These are phyloP conservation scores for Adansonia gregorii DNA, from an alignment of 441 rosid genomes.

Conservation along the genomic window DNA sequence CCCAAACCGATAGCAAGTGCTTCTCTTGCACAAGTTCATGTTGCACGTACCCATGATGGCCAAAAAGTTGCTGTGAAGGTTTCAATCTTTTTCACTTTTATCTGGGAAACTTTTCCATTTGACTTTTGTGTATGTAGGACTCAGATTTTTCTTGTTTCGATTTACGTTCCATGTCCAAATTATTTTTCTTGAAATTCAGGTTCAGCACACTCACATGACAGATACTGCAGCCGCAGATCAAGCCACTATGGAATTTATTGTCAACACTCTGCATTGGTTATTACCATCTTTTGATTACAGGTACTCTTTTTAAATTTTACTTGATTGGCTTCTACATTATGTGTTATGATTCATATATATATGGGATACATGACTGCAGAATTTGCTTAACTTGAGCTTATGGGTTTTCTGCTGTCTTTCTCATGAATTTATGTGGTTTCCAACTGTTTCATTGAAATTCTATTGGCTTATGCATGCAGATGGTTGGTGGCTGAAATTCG, in stretches of 20 bases:
- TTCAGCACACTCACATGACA: conserved; percentile 90
- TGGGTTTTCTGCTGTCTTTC: not conserved
- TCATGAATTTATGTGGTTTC: not conserved
- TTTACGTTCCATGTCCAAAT: conserved; percentile 29
- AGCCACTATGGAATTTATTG: conserved; percentile 76
- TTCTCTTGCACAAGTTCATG: conserved; percentile 99
- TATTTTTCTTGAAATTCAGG: conserved; percentile 52
- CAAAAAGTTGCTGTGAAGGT: conserved; percentile 96
- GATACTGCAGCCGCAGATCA: conserved; percentile 92
- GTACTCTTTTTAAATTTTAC: conserved; percentile 35
- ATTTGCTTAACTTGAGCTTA: not conserved
- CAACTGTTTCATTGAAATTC: conserved; percentile 33
- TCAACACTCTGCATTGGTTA: conserved; percentile 72
- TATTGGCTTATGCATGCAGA: conserved; percentile 50
- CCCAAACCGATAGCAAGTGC: conserved; percentile 96
- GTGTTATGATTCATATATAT: no score
- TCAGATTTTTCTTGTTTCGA: conserved; percentile 18
- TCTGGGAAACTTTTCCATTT: conserved; percentile 20
- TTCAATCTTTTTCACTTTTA: conserved; percentile 25
- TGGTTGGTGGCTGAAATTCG: conserved; percentile 90
- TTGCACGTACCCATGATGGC: conserved; percentile 71
- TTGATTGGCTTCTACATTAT: no score
- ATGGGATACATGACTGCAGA: no score
- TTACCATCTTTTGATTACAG: conserved; percentile 96
- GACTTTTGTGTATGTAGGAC: not conserved